Evolutionary conservation across 768 basidiomycete species (phyloP).

Genomic region (Chalciporus piperatus): DNA sequence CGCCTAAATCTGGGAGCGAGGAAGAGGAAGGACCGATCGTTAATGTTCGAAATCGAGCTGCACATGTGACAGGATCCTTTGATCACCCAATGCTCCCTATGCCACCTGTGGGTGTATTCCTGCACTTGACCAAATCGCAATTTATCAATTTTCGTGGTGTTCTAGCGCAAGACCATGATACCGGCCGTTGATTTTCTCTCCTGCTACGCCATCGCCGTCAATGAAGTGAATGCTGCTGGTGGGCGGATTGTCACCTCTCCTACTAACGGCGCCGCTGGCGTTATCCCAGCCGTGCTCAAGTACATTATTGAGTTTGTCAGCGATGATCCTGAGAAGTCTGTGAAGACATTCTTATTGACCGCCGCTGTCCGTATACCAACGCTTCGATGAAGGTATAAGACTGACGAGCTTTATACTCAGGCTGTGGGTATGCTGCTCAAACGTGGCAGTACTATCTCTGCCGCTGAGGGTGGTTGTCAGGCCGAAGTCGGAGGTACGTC

Average conservation of each 20-base stretch:
- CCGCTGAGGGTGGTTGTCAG: conserved; percentile 94
- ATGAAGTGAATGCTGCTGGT: conserved; percentile 91
- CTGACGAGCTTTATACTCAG: conserved; percentile 34
- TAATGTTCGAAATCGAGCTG: conserved; percentile 21
- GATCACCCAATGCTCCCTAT: conserved; percentile 79
- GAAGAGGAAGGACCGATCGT: conserved; percentile 5
- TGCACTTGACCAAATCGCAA: neutral
- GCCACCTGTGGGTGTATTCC: conserved; percentile 61
- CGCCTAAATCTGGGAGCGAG: neutral
- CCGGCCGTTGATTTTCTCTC: conserved; percentile 93
- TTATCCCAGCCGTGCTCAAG: conserved; percentile 90
- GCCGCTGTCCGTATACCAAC: conserved; percentile 57
- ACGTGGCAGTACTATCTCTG: conserved; percentile 93
- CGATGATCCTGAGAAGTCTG: conserved; percentile 85
- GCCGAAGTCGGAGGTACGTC: conserved; percentile 86
- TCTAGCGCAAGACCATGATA: conserved; percentile 78
- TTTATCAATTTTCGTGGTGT: conserved; percentile 1
- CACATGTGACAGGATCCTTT: conserved; percentile 67
- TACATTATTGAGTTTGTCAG: conserved; percentile 90
- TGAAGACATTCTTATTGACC: conserved; percentile 87
- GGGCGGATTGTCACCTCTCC: conserved; percentile 94
- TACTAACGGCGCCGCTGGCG: conserved; percentile 91
- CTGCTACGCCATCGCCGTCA: conserved; percentile 92
- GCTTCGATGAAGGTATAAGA: neutral
- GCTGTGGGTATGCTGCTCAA: conserved; percentile 96